These are phyloP conservation scores for Brassica nigra DNA, from an alignment of 345 rosid genomes.

Conservation along the genomic window DNA sequence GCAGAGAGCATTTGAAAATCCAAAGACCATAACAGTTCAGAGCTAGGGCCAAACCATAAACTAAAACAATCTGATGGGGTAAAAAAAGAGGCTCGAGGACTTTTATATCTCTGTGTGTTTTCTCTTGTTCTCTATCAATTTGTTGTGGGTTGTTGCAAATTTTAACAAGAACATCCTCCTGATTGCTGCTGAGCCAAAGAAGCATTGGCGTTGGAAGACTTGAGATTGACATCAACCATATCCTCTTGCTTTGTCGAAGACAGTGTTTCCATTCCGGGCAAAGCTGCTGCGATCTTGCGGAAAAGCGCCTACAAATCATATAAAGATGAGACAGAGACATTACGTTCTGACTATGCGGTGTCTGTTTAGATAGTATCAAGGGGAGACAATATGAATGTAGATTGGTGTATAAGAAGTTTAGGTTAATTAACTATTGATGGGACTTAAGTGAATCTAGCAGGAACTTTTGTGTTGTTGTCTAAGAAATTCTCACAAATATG, in stretches of 20 bases:
- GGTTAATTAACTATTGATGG: constrained; percentile 1
- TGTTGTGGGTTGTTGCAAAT: background rate
- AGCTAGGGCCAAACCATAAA: constrained; percentile 23
- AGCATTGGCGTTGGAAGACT: constrained; percentile 66
- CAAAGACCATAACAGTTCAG: constrained; percentile 24
- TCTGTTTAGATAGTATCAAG: background rate
- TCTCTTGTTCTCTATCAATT: background rate
- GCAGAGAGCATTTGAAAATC: constrained; percentile 27
- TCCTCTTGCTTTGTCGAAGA: constrained; percentile 93
- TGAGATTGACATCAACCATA: constrained; percentile 92
- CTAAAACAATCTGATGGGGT: constrained; percentile 22
- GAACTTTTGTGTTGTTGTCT: background rate
- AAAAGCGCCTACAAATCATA: constrained; percentile 54
- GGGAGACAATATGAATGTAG: background rate
- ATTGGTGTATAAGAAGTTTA: background rate
- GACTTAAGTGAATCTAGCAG: background rate
- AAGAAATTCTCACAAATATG: background rate
- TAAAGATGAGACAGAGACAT: background rate
- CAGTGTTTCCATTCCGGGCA: constrained; percentile 93
- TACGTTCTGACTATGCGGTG: background rate
- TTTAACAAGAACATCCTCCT: constrained; percentile 80
- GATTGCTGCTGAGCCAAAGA: constrained; percentile 70
- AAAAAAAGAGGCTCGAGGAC: background rate
- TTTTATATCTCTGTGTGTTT: background rate
- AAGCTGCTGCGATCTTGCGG: constrained; percentile 88